These are phyloP conservation scores for Trifolium pratense DNA, from an alignment of 306 rosid species.

Conservation along the genomic window DNA sequence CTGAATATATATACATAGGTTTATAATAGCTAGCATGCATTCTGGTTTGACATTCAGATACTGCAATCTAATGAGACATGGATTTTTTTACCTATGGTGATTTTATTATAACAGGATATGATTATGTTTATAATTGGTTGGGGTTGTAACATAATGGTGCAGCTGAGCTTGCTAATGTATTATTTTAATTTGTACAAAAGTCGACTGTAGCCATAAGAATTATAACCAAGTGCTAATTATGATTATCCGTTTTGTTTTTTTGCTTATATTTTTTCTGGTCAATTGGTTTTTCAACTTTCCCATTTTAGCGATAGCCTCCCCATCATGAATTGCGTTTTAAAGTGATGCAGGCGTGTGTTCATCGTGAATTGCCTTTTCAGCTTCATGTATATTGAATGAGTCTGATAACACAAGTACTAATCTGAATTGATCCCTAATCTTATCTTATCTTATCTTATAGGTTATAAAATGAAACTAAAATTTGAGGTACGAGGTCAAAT, in stretches of 20 bases:
- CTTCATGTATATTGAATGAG: not conserved
- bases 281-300: not conserved
- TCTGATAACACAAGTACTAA: not conserved
- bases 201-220: slow-evolving; percentile 27
- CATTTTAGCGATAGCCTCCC: not conserved
- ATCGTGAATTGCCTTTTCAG: not conserved
- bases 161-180: slow-evolving; percentile 40
- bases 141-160: slow-evolving; percentile 42
- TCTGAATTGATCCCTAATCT: not conserved
- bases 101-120: slow-evolving; percentile 37
- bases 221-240: slow-evolving; percentile 23
- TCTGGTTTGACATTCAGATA: slow-evolving; percentile 41
- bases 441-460: too few species aligned
- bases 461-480: not conserved
- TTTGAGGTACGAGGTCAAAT: not conserved
- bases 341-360: not conserved
- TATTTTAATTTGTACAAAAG: slow-evolving; percentile 43
- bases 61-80: slow-evolving; percentile 44
- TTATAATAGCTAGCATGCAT: slow-evolving; percentile 42
- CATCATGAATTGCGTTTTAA: not conserved
- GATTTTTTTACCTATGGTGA: slow-evolving; percentile 38
- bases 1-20: slow-evolving; percentile 48
- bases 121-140: slow-evolving; percentile 36
- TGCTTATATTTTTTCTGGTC: not conserved
- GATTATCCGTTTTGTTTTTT: slow-evolving; percentile 23